Evolutionary conservation across 2,329 filamentous ascomycete species (phyloP), one percentile per base, ranked within the genome.

Genomic region (Sporothrix brasiliensis): DNA sequence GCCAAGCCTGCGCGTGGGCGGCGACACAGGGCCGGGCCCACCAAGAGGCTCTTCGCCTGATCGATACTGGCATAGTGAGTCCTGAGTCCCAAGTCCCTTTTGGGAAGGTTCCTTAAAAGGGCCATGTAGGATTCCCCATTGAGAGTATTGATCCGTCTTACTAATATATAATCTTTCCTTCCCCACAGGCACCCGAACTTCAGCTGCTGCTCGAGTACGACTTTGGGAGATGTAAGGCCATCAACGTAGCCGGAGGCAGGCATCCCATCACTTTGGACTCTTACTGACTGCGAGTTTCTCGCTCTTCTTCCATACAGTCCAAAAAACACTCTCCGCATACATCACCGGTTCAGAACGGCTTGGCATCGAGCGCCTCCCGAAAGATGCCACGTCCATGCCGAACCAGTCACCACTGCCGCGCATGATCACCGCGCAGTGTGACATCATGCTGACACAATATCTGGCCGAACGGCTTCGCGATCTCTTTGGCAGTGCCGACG

Each of bases 361-460:
- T 11, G 70, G 70, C 24, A 73, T 71, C 14, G 16, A 54, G 27
- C 39, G 41, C 10, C 44, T 74, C 5, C 72, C 73, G 0, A 27
- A 11, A 2, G 66, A 69, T 13, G 30, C 67, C 5, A 13, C 52
- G 6, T 50, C 70, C 4, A 52, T 72, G 52, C 56, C 69, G 3
- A 34, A 50, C 30, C 27, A 63, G 21, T 24, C 44, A 1, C 73
- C 73, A 1, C 54, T 74, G 39, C 73, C 73, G 1, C 73, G 73
- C 34, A 70, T 74, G 34, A 61, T 74, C 56, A 74, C 73, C 0
- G 73, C 70, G 0, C 73, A 74, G 61, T 72, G 72, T 21, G 73
- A 74, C 24, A 69, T 70, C 30, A 30, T 74, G n/a, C 30, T 71
- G 34, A 44, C 67, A 16, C 53, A 24, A 0, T 73, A 72, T 58